Percentiles rank a stretch among this genome's conserved stretches.
phyloP scores from a whole-genome alignment of 345 rosid genomes.

The Nasturtium officinale region DNA sequence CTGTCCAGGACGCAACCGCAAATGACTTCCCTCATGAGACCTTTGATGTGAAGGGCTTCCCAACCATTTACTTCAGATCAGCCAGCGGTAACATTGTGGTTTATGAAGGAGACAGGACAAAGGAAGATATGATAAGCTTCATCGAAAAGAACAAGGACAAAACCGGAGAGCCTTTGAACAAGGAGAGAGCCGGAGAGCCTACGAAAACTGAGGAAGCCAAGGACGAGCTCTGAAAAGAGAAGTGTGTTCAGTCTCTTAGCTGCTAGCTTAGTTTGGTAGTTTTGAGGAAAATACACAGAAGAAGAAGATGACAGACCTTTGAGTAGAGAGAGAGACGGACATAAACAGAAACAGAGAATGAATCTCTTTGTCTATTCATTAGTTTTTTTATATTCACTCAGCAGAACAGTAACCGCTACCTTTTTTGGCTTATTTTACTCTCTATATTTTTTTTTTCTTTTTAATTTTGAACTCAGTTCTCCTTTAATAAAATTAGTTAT shows the following conservation, averaged over 20 bases:
- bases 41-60: slow-evolving; percentile 87
- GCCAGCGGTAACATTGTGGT: slow-evolving; percentile 61
- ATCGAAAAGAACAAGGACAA: slow-evolving; percentile 75
- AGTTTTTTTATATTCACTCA: slow-evolving; percentile 15
- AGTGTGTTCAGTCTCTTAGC: slow-evolving; percentile 39
- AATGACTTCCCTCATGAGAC: slow-evolving; percentile 66
- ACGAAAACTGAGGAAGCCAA: slow-evolving; percentile 27
- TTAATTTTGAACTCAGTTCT: not conserved
- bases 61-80: slow-evolving; percentile 76
- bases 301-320: slow-evolving; percentile 23
- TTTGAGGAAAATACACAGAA: slow-evolving; percentile 36
- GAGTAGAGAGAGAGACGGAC: slow-evolving; percentile 17
- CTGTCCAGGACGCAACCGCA: slow-evolving; percentile 78
- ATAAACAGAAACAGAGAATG: not conserved
- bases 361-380: slow-evolving; percentile 22
- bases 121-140: slow-evolving; percentile 76
- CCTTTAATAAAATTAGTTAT: slow-evolving; percentile 12
- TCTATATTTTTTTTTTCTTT: not conserved
- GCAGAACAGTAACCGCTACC: slow-evolving; percentile 21
- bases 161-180: slow-evolving; percentile 34
- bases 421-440: slow-evolving; percentile 1
- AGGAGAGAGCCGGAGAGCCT: slow-evolving; percentile 36
- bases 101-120: slow-evolving; percentile 81
- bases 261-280: slow-evolving; percentile 41
- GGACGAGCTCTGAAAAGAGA: slow-evolving; percentile 65